Evolutionary conservation across 768 basidiomycete genomes (phyloP), one percentile per base, ranked within the genome.

Genomic region (Amanita rubescens): DNA sequence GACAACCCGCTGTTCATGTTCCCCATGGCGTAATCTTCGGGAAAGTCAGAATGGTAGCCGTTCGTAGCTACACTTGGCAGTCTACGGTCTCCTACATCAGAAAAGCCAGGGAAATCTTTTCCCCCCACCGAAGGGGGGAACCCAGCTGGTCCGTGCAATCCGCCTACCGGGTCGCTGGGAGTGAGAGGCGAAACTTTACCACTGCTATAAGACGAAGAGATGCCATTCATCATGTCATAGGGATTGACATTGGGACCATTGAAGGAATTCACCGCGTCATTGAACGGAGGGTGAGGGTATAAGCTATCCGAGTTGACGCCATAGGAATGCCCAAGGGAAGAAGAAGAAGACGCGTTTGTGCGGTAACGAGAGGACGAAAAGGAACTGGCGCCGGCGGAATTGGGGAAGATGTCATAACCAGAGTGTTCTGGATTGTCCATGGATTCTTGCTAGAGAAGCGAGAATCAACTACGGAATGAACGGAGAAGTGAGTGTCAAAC

Each of bases 101-200:
- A 62, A 64, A 81, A 90, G 41, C 62, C 63, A 53, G 75, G 68
- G 61, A 76, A 88, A 57, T 84, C 83, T 63, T 88, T 86, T 54
- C 69, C 67, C 58, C 69, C 63, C 44, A 73, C 65, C 17, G 71
- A 61, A 7, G 71, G n/a, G n/a, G n/a, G 71, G 61, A 83, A 85
- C 6, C 66, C 72, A 14, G 78, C 70, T 5, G 77, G 66, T 57
- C 78, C 78, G 59, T 82, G 83, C 7, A 88, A 71, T 46, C 73
- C 73, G 54, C 72, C 69, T 56, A 81, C 78, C 39, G 80, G 71
- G 65, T 88, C 87, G 60, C 67, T 82, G 32, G 86, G 85, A 11
- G 85, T 85, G 41, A 87, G 72, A 0, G 88, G 85, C 17, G 88
- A 88, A 47, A 82, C 84, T 67, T 87, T 89, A 57, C 85, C 86